These are phyloP conservation scores for Acanthamoeba culbertsoni DNA, from an alignment of 208 protist species.

Conservation along the genomic window DNA sequence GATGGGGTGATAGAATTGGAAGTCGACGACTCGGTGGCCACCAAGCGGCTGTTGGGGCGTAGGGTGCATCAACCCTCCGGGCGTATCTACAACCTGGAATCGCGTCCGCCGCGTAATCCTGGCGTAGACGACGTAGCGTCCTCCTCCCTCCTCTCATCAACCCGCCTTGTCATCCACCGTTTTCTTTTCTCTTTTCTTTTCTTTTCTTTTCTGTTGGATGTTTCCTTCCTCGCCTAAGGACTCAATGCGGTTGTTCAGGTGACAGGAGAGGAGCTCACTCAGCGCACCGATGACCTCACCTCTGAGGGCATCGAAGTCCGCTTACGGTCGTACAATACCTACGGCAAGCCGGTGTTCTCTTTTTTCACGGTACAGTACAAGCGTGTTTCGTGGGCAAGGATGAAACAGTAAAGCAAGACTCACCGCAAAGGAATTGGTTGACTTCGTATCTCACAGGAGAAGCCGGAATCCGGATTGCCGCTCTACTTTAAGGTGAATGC, in stretches of 20 bases:
- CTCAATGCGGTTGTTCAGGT: background rate
- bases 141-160: background rate
- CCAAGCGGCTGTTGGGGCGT: background rate
- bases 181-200: background rate
- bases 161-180: background rate
- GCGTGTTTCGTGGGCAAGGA: too few relatives aligned
- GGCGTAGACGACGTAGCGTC: background rate
- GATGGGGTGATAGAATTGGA: background rate
- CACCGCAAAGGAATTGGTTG: too few relatives aligned
- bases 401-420: too few relatives aligned
- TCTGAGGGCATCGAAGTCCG: background rate
- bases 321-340: background rate
- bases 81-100: background rate
- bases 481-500: background rate
- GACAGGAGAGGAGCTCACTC: background rate
- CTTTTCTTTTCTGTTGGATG: background rate
- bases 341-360: background rate
- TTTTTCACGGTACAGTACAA: conserved; percentile 3
- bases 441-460: too few relatives aligned
- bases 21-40: background rate
- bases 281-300: background rate
- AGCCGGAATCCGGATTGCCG: background rate
- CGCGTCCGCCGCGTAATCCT: background rate
- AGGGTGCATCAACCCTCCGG: background rate
- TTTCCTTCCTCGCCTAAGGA: too few relatives aligned